Evolutionary conservation across 148 eudicot species (phyloP).

Genomic region (Nepenthes mirabilis): DNA sequence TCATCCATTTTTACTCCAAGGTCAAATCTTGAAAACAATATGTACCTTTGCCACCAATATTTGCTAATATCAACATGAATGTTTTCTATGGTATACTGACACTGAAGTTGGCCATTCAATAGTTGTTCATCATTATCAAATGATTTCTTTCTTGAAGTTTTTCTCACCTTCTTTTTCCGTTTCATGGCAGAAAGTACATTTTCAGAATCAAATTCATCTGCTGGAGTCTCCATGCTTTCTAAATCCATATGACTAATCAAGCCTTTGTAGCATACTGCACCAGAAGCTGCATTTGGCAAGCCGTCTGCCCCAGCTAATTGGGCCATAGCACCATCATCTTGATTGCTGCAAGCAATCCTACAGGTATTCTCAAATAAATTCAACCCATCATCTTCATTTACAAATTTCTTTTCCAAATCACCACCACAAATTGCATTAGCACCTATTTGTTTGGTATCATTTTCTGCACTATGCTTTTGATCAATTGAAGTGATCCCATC

Average conservation of each 20-base stretch:
- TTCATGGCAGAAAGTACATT: conserved; percentile 15
- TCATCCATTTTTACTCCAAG: conserved; percentile 79
- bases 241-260: conserved; percentile 1
- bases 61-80: conserved; percentile 37
- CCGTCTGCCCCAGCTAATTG: conserved; percentile 10
- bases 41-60: conserved; percentile 87
- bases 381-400: not conserved
- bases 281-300: conserved; percentile 6
- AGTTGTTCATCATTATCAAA: conserved; percentile 10
- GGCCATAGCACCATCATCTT: conserved; percentile 1
- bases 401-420: not conserved
- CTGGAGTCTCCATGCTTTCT: conserved; percentile 4
- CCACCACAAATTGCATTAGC: too few species aligned
- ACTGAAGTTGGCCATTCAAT: conserved; percentile 11
- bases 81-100: conserved; percentile 23
- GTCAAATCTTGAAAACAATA: conserved; percentile 61
- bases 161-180: conserved; percentile 43
- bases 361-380: not conserved
- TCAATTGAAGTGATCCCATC: too few species aligned
- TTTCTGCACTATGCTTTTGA: too few species aligned
- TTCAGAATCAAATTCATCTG: conserved; percentile 14
- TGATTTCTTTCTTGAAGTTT: conserved; percentile 23
- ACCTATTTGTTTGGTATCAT: too few species aligned
- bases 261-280: conserved; percentile 7
- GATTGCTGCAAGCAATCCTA: conserved; percentile 5